Base-by-base conservation (phyloP, 805 yeast genomes). In the Starmerella geochares region DNA sequence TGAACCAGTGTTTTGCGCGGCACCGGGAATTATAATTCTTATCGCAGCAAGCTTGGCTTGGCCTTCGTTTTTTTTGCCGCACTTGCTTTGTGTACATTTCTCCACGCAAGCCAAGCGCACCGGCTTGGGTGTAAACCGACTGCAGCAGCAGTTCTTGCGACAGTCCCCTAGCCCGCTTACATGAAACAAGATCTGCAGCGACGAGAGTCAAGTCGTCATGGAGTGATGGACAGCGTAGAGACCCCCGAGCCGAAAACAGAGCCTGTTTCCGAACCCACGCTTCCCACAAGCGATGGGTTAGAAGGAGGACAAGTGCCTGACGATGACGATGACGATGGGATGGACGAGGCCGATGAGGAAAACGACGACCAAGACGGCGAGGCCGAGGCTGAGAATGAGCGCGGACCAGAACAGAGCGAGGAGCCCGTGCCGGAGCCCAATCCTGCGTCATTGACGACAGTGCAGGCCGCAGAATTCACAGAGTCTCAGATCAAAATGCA, bases 401-500 rank as follows among this genome's bases (percentile, higher is more conserved):
- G 43, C 27, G 32, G 36, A 14, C 23, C 48, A 6, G 52, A 14
- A 3, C 48, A 47, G 24, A 21, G 31, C 31, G 31, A 24, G 31
- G 31, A n/a, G 42, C 42, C 42, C 5, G 29, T 23, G 42, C 21
- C 19, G 16, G 31, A 4, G 7, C 6, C 31, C 9, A 14, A 23
- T 7, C 24, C 29, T 8, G 29, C 11, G 8, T 27, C 42, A 23
- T 13, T 14, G 1, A 13, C 42, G 14, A 31, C 29, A 13, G 42
- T 31, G n/a, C 45, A 46, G 23, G 19, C 33, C 23, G 27, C 38
- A 19, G 45, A 40, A 13, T n/a, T 47, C 40, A 41, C 53, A 5
- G 55, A 52, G 51, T 2, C 39, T n/a, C 42, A 49, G 37, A 49
- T 52, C 27, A 20, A 49, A 24, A 17, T 35, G 29, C 55, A 49